Percentiles rank a stretch among this genome's conserved stretches.
Evolutionary conservation across 345 rosid genomes (phyloP).

Genomic region (Linum usitatissimum): DNA sequence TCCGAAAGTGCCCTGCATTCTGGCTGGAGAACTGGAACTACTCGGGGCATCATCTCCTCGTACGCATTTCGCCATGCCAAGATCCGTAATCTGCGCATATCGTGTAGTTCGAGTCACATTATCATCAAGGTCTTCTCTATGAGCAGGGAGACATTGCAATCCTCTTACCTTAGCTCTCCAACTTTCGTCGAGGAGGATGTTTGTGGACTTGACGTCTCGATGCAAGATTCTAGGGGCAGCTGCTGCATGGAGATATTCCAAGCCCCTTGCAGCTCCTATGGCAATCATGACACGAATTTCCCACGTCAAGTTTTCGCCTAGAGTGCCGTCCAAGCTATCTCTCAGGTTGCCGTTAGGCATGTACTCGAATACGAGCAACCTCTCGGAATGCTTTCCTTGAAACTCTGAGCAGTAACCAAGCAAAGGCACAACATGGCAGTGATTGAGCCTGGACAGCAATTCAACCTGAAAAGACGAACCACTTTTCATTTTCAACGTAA

Average conservation of each 20-base stretch:
- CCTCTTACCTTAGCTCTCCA: constrained; percentile 79
- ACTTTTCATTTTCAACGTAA: no score
- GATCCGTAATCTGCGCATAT: constrained; percentile 75
- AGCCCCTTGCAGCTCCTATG: constrained; percentile 93
- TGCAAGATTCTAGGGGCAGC: constrained; percentile 97
- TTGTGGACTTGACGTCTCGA: constrained; percentile 91
- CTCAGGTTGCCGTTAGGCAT: constrained; percentile 74
- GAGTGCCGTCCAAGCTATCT: constrained; percentile 62
- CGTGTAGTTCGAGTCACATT: not conserved
- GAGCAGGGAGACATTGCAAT: not conserved
- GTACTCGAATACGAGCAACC: constrained; percentile 80
- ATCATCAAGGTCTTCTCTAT: not conserved
- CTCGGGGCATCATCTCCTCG: constrained; percentile 75
- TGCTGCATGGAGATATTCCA: constrained; percentile 96
- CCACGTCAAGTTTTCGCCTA: constrained; percentile 68
- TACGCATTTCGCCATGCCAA: constrained; percentile 91
- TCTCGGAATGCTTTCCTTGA: constrained; percentile 65
- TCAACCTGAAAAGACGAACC: constrained; percentile 45
- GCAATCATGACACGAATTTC: constrained; percentile 71
- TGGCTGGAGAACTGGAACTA: constrained; percentile 78
- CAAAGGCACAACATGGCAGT: constrained; percentile 87
- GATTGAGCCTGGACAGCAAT: constrained; percentile 76
- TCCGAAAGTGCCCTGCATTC: constrained; percentile 95
- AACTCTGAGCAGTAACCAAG: constrained; percentile 80
- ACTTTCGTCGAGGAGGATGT: constrained; percentile 73